These are phyloP conservation scores for Zygoascus flipseniorum DNA, from an alignment of 805 yeast species.

Conservation along the genomic window DNA sequence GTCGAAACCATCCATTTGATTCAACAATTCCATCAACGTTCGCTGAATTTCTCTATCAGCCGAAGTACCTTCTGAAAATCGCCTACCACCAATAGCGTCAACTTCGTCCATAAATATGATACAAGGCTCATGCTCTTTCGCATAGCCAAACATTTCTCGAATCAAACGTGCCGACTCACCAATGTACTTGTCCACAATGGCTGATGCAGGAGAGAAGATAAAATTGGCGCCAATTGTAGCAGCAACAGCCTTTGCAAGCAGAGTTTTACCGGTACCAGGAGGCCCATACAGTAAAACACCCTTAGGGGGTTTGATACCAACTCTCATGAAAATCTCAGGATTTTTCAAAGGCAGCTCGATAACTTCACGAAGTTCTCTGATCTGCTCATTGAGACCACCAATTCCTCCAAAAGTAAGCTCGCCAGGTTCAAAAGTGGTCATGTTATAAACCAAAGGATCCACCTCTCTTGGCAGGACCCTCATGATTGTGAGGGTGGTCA, in stretches of 20 bases:
- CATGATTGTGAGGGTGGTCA: constrained; percentile 97
- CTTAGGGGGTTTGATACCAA: constrained; percentile 98
- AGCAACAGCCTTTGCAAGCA: constrained; percentile 95
- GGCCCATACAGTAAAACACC: constrained; percentile 97
- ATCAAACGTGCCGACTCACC: constrained; percentile 96
- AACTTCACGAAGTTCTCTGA: constrained; percentile 93
- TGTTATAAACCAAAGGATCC: constrained; percentile 94
- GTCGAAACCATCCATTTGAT: constrained; percentile 98
- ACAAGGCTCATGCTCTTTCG: constrained; percentile 96
- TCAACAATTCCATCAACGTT: constrained; percentile 91
- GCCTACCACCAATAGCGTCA: constrained; percentile 97
- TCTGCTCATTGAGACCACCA: constrained; percentile 94
- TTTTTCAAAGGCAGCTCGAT: constrained; percentile 94
- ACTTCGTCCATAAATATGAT: constrained; percentile 97
- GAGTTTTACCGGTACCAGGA: constrained; percentile 97
- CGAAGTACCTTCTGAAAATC: constrained; percentile 95
- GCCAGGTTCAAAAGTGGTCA: constrained; percentile 98
- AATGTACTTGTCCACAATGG: constrained; percentile 94
- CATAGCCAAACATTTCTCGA: constrained; percentile 97
- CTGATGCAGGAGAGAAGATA: constrained; percentile 96
- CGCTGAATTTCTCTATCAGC: constrained; percentile 99
- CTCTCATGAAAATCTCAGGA: constrained; percentile 91
- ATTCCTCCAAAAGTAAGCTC: constrained; percentile 89
- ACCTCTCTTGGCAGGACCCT: constrained; percentile 95
- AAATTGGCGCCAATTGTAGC: constrained; percentile 98